These are phyloP conservation scores for Malbranchea zuffiana DNA, from an alignment of 2,329 filamentous ascomycete species.

Conservation along the genomic window DNA sequence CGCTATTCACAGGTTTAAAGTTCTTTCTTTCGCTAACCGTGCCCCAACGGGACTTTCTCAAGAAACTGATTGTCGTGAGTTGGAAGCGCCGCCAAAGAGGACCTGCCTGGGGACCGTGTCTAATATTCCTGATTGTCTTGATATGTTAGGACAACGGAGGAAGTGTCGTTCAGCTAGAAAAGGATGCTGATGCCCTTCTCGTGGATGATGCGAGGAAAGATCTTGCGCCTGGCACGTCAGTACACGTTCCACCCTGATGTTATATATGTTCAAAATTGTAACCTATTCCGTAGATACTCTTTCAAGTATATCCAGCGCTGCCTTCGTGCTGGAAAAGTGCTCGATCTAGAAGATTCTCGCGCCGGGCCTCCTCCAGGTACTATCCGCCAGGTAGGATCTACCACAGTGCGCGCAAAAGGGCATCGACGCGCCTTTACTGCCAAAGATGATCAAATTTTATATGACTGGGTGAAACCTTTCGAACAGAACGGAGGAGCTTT, in stretches of 20 bases:
- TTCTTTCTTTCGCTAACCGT: constrained; percentile 50
- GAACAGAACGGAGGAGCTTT: constrained; percentile 24
- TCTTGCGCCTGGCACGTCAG: constrained; percentile 40
- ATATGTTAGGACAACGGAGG: constrained; percentile 43
- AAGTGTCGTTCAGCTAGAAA: constrained; percentile 41
- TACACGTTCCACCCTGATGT: constrained; percentile 8
- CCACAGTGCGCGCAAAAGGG: constrained; percentile 25
- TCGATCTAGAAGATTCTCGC: constrained; percentile 38
- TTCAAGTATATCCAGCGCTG: constrained; percentile 50
- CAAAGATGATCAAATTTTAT: constrained; percentile 37
- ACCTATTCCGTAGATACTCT: constrained; percentile 34
- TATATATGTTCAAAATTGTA: constrained; percentile 9
- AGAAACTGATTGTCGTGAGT: constrained; percentile 40
- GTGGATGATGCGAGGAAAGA: constrained; percentile 47
- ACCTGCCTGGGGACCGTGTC: too few species aligned
- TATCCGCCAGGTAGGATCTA: constrained; percentile 37
- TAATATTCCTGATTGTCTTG: background rate
- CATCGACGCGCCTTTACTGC: constrained; percentile 29
- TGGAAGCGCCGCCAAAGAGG: too few species aligned
- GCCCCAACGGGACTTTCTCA: constrained; percentile 40
- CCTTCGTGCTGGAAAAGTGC: constrained; percentile 38
- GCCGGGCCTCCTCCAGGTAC: constrained; percentile 36
- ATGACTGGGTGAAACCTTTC: constrained; percentile 33
- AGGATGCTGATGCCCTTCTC: constrained; percentile 47
- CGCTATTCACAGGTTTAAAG: constrained; percentile 44